Percentiles rank a stretch among this genome's conserved stretches.
phyloP scores from a whole-genome alignment of 495 filamentous ascomycete genomes.

The Penicillium verhagenii region DNA sequence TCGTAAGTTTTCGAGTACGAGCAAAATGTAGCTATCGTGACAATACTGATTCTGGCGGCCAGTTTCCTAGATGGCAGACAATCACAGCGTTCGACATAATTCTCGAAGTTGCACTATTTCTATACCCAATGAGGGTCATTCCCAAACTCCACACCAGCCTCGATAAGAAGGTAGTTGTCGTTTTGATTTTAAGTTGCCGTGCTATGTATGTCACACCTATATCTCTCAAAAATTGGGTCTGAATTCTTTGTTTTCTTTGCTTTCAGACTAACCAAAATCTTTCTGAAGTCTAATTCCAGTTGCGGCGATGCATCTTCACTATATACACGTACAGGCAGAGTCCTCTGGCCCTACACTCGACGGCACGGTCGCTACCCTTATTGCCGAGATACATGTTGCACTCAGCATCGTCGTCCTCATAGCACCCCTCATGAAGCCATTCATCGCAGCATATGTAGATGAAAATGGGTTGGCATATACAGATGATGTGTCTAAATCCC shows the following conservation, averaged over 20 bases:
- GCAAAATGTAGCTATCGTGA: not conserved
- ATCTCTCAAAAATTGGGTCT: no score
- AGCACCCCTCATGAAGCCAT: conserved; percentile 34
- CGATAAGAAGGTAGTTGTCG: conserved; percentile 12
- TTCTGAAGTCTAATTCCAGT: conserved; percentile 22
- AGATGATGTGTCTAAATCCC: conserved; percentile 9
- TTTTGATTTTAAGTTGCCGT: conserved; percentile 20
- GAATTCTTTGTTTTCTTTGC: no score
- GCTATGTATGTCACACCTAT: conserved; percentile 20
- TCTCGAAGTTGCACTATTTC: conserved; percentile 14
- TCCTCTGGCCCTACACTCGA: conserved; percentile 18
- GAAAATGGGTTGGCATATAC: conserved; percentile 31
- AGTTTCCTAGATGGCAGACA: conserved; percentile 27
- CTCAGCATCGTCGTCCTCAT: conserved; percentile 21
- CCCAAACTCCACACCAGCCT: conserved; percentile 14
- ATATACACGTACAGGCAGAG: conserved; percentile 14
- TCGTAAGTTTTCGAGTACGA: conserved; percentile 11
- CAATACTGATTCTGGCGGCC: not conserved
- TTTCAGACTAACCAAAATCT: not conserved
- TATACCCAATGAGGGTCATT: conserved; percentile 18
- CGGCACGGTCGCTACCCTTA: conserved; percentile 17
- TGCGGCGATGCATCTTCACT: conserved; percentile 21
- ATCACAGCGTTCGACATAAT: conserved; percentile 23
- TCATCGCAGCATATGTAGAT: conserved; percentile 36
- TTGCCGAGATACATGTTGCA: conserved; percentile 24